Percentiles rank a stretch among this genome's conserved stretches.
Conservation (phyloP, 495 filamentous ascomycete genomes). For the Talaromyces nanjingensis region DNA sequence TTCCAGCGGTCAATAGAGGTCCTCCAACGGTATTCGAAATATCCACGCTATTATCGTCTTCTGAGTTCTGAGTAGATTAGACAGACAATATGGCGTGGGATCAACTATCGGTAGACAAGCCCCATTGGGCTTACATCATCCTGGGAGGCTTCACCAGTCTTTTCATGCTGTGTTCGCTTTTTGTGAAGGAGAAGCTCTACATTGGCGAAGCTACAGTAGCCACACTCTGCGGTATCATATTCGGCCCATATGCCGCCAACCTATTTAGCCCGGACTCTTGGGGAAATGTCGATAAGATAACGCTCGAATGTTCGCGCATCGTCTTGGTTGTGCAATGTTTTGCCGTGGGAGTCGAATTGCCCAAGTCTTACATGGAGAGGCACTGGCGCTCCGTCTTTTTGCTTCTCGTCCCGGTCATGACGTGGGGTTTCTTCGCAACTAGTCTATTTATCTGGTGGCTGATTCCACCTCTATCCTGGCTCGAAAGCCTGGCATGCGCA, state of each 20-base stretch:
- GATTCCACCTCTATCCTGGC: slow-evolving; percentile 73
- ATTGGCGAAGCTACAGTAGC: slow-evolving; percentile 98
- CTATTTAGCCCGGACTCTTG: slow-evolving; percentile 79
- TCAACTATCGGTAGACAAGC: slow-evolving; percentile 84
- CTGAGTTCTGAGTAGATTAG: background rate
- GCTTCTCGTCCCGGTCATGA: slow-evolving; percentile 92
- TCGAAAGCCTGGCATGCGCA: slow-evolving; percentile 77
- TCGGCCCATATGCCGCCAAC: slow-evolving; percentile 90
- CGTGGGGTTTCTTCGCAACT: slow-evolving; percentile 90
- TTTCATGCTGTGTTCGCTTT: slow-evolving; percentile 96
- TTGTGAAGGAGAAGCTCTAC: slow-evolving; percentile 98
- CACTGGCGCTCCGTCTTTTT: slow-evolving; percentile 94
- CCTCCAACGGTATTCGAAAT: background rate
- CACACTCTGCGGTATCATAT: slow-evolving; percentile 93
- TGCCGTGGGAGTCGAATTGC: slow-evolving; percentile 96
- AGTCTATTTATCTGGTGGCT: slow-evolving; percentile 98
- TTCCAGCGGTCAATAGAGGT: background rate
- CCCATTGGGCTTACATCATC: slow-evolving; percentile 98
- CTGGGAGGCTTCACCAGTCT: slow-evolving; percentile 94
- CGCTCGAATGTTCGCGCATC: slow-evolving; percentile 93
- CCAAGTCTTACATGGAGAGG: slow-evolving; percentile 93
- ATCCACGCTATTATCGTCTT: slow-evolving; percentile 12
- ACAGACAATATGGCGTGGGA: slow-evolving; percentile 75
- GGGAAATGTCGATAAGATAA: slow-evolving; percentile 93
- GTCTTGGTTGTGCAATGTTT: slow-evolving; percentile 99